Conservation (phyloP, 768 basidiomycete genomes). For the Collybiopsis luxurians region DNA sequence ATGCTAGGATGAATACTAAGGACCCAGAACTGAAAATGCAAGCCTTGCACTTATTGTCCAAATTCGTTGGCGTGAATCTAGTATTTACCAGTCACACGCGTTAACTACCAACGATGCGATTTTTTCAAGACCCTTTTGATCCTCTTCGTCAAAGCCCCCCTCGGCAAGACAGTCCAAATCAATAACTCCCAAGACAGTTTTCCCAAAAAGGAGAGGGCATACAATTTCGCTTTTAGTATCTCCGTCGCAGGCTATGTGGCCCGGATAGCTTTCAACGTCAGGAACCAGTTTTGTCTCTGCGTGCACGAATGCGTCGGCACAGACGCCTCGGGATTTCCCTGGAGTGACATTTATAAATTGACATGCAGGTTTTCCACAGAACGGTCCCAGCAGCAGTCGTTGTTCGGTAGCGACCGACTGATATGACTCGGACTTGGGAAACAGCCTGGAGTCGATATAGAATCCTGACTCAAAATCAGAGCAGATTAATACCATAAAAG, state of each 20-base stretch:
- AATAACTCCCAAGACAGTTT: constrained; percentile 54
- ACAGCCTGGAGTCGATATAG: constrained; percentile 69
- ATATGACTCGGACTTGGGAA: constrained; percentile 46
- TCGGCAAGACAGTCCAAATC: constrained; percentile 83
- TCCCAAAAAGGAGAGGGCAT: constrained; percentile 57
- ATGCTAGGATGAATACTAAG: too few relatives aligned
- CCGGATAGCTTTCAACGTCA: constrained; percentile 79
- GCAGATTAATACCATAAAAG: neutral
- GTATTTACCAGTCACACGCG: constrained; percentile 62
- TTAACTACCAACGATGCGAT: constrained; percentile 65
- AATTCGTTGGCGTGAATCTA: too few relatives aligned
- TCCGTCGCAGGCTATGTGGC: constrained; percentile 94
- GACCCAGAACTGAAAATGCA: too few relatives aligned
- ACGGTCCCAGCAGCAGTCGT: constrained; percentile 73
- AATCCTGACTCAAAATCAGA: constrained; percentile 58
- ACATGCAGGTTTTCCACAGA: constrained; percentile 91
- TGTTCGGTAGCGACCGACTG: constrained; percentile 14
- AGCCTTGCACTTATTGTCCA: neutral
- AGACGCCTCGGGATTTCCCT: constrained; percentile 71
- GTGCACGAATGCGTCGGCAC: constrained; percentile 72
- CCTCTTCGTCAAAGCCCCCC: constrained; percentile 73
- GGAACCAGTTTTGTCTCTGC: constrained; percentile 61
- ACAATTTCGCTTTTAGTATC: constrained; percentile 92
- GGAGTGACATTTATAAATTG: constrained; percentile 65
- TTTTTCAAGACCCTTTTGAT: constrained; percentile 71